These are phyloP conservation scores for Sapria himalayana DNA, from an alignment of 345 rosid species.

Conservation along the genomic window DNA sequence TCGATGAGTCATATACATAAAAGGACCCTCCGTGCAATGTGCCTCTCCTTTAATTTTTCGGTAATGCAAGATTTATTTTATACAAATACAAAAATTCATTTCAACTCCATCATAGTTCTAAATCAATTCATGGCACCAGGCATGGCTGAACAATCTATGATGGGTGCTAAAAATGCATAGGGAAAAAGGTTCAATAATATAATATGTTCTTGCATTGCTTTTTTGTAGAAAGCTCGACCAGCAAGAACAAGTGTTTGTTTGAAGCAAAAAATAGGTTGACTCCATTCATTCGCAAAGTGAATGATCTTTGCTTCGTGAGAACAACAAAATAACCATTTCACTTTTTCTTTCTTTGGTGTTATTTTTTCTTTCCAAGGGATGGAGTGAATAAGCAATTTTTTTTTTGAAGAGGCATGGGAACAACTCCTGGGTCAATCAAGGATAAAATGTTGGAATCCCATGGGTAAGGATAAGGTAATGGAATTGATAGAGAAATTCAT, in stretches of 20 bases:
- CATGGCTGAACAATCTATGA: background rate
- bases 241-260: conserved; percentile 1
- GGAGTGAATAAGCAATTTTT: background rate
- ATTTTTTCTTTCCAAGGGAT: conserved; percentile 2
- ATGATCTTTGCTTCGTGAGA: conserved; percentile 8
- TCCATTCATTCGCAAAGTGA: conserved; percentile 7
- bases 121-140: too few species aligned
- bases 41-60: too few species aligned
- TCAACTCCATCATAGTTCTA: too few species aligned
- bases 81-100: too few species aligned
- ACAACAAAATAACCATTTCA: conserved; percentile 7
- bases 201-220: conserved; percentile 4
- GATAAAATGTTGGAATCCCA: background rate
- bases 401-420: background rate
- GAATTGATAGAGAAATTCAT: background rate
- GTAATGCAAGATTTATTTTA: too few species aligned
- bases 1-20: too few species aligned
- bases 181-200: conserved; percentile 9
- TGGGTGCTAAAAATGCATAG: conserved; percentile 3
- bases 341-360: conserved; percentile 7
- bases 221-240: conserved; percentile 4
- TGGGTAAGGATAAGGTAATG: background rate
- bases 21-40: too few species aligned
- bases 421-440: background rate
- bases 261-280: conserved; percentile 7